Evolutionary conservation across 2,329 filamentous ascomycete genomes (phyloP).

Genomic region (Curvularia sp.): DNA sequence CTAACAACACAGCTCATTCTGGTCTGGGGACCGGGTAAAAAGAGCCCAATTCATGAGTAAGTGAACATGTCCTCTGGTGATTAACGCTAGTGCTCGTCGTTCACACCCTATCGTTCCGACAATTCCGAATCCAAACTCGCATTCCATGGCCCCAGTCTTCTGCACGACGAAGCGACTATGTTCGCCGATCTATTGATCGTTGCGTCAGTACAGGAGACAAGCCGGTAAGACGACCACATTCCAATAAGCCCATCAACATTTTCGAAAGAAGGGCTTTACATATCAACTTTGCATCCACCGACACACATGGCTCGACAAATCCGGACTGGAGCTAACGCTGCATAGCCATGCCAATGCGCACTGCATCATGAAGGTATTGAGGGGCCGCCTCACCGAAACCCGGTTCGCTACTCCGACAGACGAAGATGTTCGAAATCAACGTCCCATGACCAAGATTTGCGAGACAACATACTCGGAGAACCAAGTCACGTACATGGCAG

Average conservation of each 20-base stretch:
- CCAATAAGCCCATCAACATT: slow-evolving; percentile 5
- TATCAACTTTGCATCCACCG: neutral
- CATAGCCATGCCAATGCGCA: slow-evolving; percentile 71
- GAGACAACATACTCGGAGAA: slow-evolving; percentile 73
- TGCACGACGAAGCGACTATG: slow-evolving; percentile 39
- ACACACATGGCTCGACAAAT: neutral
- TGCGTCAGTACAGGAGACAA: slow-evolving; percentile 39
- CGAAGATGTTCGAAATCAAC: slow-evolving; percentile 54
- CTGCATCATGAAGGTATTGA: slow-evolving; percentile 89
- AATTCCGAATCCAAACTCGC: neutral
- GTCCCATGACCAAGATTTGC: slow-evolving; percentile 69
- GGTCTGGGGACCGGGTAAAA: slow-evolving; percentile 86
- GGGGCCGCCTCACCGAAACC: slow-evolving; percentile 80
- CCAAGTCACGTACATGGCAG: slow-evolving; percentile 88
- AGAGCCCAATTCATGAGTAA: slow-evolving; percentile 81
- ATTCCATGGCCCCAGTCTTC: slow-evolving; percentile 26
- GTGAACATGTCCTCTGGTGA: slow-evolving; percentile 22
- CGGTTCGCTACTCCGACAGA: slow-evolving; percentile 74
- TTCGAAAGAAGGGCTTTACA: neutral
- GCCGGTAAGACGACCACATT: slow-evolving; percentile 32
- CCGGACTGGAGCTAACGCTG: slow-evolving; percentile 4
- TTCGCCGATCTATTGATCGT: slow-evolving; percentile 39
- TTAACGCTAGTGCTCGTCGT: slow-evolving; percentile 25
- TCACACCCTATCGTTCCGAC: neutral
- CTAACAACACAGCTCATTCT: slow-evolving; percentile 70